phyloP scores from a whole-genome alignment of 2,329 filamentous ascomycete species.

The Phaeosphaeriaceae sp. region DNA sequence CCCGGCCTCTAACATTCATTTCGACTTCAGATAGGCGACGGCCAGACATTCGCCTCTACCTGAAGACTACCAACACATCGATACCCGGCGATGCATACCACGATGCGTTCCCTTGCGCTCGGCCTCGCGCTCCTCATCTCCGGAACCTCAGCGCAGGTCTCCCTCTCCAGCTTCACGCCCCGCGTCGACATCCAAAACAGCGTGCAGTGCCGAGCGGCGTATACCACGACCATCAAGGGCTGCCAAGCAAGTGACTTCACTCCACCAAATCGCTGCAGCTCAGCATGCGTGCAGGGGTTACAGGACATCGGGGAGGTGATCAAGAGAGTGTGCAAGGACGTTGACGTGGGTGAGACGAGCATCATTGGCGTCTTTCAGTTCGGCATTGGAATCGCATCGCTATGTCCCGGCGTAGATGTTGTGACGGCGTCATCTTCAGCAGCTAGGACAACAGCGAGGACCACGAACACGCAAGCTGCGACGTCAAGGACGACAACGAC shows the following conservation, averaged over 20 bases:
- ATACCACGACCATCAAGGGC: conserved; percentile 49
- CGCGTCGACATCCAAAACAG: conserved; percentile 48
- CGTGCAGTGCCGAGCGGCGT: conserved; percentile 48
- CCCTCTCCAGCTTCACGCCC: conserved; percentile 55
- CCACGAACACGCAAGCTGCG: conserved; percentile 5
- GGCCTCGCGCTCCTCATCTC: conserved; percentile 29
- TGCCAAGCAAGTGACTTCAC: conserved; percentile 52
- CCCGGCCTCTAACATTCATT: conserved; percentile 9
- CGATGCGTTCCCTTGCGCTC: conserved; percentile 24
- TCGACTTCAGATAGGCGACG: conserved; percentile 14
- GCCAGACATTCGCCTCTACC: conserved; percentile 9
- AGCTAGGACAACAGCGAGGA: conserved; percentile 3
- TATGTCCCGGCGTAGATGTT: conserved; percentile 48
- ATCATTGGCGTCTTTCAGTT: conserved; percentile 53
- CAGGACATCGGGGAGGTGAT: conserved; percentile 44
- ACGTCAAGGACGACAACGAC: conserved; percentile 10
- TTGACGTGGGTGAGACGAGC: conserved; percentile 46
- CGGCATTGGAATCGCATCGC: conserved; percentile 45
- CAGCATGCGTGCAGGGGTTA: conserved; percentile 51
- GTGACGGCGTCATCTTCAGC: neutral
- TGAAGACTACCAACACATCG: conserved; percentile 10
- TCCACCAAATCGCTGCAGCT: conserved; percentile 38
- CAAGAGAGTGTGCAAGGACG: conserved; percentile 39
- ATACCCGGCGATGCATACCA: conserved; percentile 30
- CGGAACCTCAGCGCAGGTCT: conserved; percentile 44